A percentile compares a stretch with the other conserved stretches of the same genome.
These are phyloP conservation scores for Juncus inflexus DNA, from an alignment of 176 grass and related monocot species.

Conservation along the genomic window DNA sequence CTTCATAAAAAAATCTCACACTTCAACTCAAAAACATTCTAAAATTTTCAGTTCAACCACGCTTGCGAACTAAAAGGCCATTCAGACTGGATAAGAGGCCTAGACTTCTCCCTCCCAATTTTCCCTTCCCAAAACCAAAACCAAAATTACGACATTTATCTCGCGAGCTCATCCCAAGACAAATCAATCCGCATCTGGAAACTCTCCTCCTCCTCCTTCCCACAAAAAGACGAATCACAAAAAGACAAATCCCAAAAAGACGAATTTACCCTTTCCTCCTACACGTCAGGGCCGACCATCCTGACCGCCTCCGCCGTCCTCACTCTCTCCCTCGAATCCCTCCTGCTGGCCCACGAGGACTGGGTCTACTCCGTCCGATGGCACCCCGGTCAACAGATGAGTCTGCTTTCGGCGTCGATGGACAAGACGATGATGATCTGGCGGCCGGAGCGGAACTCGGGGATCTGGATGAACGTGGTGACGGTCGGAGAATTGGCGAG, in stretches of 20 bases:
- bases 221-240: slow-evolving; percentile 20
- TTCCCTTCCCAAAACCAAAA: slow-evolving; percentile 39
- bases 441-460: slow-evolving; percentile 78
- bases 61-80: slow-evolving; percentile 91
- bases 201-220: slow-evolving; percentile 46
- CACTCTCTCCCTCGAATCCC: slow-evolving; percentile 80
- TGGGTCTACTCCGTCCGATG: slow-evolving; percentile 97
- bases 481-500: slow-evolving; percentile 89
- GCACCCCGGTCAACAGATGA: slow-evolving; percentile 79
- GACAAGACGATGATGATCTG: slow-evolving; percentile 99
- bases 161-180: slow-evolving; percentile 92
- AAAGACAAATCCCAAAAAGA: slow-evolving; percentile 36
- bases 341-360: slow-evolving; percentile 89
- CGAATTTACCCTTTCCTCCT: slow-evolving; percentile 66
- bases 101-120: slow-evolving; percentile 85
- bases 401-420: slow-evolving; percentile 95
- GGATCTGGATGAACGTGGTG: slow-evolving; percentile 91
- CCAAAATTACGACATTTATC: slow-evolving; percentile 38
- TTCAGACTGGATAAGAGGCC: slow-evolving; percentile 95
- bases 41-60: slow-evolving; percentile 49
- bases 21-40: background rate
- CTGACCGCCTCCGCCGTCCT: slow-evolving; percentile 43
- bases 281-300: slow-evolving; percentile 90
- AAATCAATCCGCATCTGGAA: slow-evolving; percentile 97
- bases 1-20: background rate